Conservation (phyloP, 2,329 filamentous ascomycete species). For the Emmonsia crescens region DNA sequence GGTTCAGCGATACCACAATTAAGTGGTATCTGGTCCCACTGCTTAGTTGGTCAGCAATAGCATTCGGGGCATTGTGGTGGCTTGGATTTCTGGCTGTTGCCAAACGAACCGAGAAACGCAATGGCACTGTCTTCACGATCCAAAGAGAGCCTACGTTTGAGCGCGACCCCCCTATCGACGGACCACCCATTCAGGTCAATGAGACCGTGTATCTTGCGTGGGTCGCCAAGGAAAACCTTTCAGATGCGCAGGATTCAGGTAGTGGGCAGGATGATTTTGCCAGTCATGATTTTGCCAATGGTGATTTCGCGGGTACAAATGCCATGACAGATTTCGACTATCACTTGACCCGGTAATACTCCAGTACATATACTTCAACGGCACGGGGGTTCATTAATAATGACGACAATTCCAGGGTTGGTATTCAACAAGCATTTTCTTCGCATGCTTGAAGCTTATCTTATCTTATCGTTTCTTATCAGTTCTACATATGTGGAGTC, state of each 20-base stretch:
- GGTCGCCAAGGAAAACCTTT: constrained; percentile 2
- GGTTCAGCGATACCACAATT: not conserved
- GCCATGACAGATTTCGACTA: not conserved
- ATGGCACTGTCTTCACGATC: constrained; percentile 2
- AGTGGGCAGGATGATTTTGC: not conserved
- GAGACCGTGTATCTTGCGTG: constrained; percentile 4
- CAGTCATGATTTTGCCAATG: not conserved
- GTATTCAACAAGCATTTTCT: not conserved
- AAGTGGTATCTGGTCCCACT: constrained; percentile 4
- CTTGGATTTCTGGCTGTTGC: not conserved
- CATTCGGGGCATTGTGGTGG: constrained; percentile 4
- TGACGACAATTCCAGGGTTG: too few species aligned
- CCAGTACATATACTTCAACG: not conserved
- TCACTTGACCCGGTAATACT: not conserved
- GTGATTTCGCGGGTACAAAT: not conserved
- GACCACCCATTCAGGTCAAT: constrained; percentile 1
- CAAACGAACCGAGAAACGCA: constrained; percentile 1
- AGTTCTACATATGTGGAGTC: too few species aligned
- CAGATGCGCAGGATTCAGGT: not conserved
- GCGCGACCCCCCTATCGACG: constrained; percentile 1
- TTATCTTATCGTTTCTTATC: not conserved
- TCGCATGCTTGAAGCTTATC: not conserved
- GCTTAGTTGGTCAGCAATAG: constrained; percentile 1
- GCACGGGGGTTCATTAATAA: not conserved
- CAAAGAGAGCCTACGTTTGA: not conserved